These are phyloP conservation scores for Moelleriella libera DNA, from an alignment of 2,329 filamentous ascomycete species.

Conservation along the genomic window DNA sequence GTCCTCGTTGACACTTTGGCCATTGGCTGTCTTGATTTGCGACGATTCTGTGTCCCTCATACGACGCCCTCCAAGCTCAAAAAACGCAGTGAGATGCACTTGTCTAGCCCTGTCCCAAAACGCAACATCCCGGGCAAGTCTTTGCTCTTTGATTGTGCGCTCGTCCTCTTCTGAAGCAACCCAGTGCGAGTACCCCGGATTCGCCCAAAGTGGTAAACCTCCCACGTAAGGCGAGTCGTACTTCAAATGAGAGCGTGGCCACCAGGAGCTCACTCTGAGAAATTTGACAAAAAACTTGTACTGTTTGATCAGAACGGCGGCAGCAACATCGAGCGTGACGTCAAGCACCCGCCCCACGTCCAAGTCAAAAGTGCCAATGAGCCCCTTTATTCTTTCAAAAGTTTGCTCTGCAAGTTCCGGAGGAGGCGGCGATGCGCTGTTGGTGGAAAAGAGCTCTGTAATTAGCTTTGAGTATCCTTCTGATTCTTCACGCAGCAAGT, in stretches of 20 bases:
- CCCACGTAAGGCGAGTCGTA: constrained; percentile 30
- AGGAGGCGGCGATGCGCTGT: constrained; percentile 57
- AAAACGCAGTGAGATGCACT: constrained; percentile 70
- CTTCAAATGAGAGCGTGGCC: constrained; percentile 54
- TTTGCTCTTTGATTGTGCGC: constrained; percentile 36
- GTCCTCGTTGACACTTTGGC: constrained; percentile 27
- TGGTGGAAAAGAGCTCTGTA: constrained; percentile 87
- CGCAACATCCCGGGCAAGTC: constrained; percentile 49
- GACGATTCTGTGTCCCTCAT: constrained; percentile 45
- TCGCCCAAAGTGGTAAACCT: constrained; percentile 74
- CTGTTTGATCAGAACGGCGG: constrained; percentile 83
- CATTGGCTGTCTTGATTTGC: constrained; percentile 23
- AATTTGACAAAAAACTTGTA: constrained; percentile 92
- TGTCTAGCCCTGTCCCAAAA: constrained; percentile 78
- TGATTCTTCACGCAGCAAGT: constrained; percentile 83
- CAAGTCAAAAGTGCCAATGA: constrained; percentile 93
- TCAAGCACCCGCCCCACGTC: constrained; percentile 92
- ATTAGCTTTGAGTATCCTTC: constrained; percentile 95
- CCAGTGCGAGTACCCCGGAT: constrained; percentile 55
- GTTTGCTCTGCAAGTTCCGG: constrained; percentile 68
- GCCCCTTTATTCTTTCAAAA: constrained; percentile 81
- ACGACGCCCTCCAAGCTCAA: constrained; percentile 67
- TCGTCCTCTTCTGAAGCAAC: constrained; percentile 56
- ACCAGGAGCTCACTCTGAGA: constrained; percentile 87
- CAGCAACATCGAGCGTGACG: constrained; percentile 89